phyloP scores from a whole-genome alignment of 2,329 filamentous ascomycete species.

The Aspergillus niger region DNA sequence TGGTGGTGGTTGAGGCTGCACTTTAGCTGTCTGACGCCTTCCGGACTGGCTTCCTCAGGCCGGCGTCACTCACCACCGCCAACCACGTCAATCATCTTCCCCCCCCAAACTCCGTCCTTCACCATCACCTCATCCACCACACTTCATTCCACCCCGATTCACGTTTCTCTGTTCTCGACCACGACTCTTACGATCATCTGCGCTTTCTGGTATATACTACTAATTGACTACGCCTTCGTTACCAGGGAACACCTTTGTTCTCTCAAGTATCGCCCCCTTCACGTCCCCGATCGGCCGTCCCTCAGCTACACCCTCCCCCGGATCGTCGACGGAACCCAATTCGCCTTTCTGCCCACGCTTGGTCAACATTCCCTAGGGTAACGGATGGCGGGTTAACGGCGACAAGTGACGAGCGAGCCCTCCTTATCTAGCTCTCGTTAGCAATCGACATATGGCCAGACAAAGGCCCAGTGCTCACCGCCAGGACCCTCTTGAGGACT shows the following conservation, averaged over 20 bases:
- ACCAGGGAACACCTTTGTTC: constrained; percentile 7
- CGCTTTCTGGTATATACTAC: background rate
- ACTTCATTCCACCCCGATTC: constrained; percentile 3
- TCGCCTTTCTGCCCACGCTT: constrained; percentile 27
- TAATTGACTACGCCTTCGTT: background rate
- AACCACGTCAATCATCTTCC: constrained; percentile 29
- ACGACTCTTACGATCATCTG: constrained; percentile 10
- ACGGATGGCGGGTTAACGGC: constrained; percentile 49
- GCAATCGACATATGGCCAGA: constrained; percentile 50
- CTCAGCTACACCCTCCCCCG: constrained; percentile 13
- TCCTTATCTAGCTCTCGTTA: constrained; percentile 33
- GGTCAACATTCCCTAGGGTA: constrained; percentile 19
- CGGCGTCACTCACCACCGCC: constrained; percentile 32
- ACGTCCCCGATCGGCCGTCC: constrained; percentile 10
- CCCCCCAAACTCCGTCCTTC: constrained; percentile 19
- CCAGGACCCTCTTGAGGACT: constrained; percentile 47
- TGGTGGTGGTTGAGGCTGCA: constrained; percentile 25
- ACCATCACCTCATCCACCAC: constrained; percentile 14
- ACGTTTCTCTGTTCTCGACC: background rate
- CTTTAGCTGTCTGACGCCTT: constrained; percentile 38
- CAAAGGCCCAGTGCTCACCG: constrained; percentile 47
- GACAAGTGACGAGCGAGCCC: constrained; percentile 34
- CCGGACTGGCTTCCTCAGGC: constrained; percentile 32
- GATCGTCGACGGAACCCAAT: constrained; percentile 15
- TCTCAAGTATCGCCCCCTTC: background rate